Base-by-base conservation (phyloP, 1,284 basidiomycete species). In the Xerocomus minutiporus region DNA sequence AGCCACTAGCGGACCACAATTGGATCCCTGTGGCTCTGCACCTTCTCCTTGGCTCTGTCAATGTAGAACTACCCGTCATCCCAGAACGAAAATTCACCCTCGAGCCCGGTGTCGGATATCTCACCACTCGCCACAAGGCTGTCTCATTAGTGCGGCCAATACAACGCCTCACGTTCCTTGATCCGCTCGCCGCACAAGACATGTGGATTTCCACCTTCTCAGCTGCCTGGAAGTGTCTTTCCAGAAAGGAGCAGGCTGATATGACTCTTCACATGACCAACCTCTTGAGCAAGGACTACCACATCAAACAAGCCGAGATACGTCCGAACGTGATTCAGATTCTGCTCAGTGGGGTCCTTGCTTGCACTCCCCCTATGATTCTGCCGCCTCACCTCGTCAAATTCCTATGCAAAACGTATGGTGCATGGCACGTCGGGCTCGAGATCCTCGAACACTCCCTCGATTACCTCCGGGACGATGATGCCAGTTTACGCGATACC, bases 251-350 rank as follows among this genome's bases (percentile, higher is more conserved):
- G 64, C 97, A 99, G 71, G 79, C 80, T 5, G 92, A 98, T 52
- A 78, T 96, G 53, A 93, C 93, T 2, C 84, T 92, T 51, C 91
- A 95, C 64, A 87, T 96, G 77, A 89, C 97, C 65, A 86, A 86
- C 55, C 79, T 98, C 36, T 79, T 99, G 51, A 90, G 91, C 69
- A 95, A 94, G 68, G 96, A 99, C 58, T 95, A 94, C 68, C 92
- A 97, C 66, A 80, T 88, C 60, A 88, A 86, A 62, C 95, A 98
- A 72, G 82, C 88, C 20, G 88, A 95, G 52, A 71, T 91, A 61
- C 86, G 93, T n/a, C 96, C 96, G 12, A 99, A 99, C 66, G 84
- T 97, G 54, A 84, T 99, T 50, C 92, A 98, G 69, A 94, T 93
- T 0, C 77, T 99, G 36, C 83, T 99, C 23, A 81, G 84, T 26